These are phyloP conservation scores for Cordyceps pruinosa DNA, from an alignment of 2,329 filamentous ascomycete species.

Conservation along the genomic window DNA sequence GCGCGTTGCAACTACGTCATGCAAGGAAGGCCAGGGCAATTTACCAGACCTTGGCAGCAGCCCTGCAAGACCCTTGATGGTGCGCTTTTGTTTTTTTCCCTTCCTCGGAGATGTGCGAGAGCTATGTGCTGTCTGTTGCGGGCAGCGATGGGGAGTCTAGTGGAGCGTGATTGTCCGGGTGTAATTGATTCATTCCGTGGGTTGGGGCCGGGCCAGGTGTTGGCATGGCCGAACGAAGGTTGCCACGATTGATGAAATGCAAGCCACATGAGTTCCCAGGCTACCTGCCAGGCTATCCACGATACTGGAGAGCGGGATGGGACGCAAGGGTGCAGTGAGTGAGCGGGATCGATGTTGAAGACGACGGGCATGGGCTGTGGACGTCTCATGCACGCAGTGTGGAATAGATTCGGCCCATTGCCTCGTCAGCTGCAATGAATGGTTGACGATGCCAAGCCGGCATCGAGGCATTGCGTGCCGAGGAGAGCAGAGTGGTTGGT, in stretches of 20 bases:
- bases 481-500: no score
- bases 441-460: neutral
- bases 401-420: no score
- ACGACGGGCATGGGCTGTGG: neutral
- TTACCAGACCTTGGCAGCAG: constrained; percentile 2
- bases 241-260: neutral
- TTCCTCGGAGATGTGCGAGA: neutral
- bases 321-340: neutral
- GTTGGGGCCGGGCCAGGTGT: neutral
- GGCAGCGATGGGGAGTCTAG: no score
- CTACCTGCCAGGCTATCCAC: no score
- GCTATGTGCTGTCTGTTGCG: no score
- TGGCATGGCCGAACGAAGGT: neutral
- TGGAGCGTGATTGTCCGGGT: neutral
- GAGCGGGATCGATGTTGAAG: no score
- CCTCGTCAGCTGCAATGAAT: neutral
- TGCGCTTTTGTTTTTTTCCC: neutral
- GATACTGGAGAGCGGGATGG: no score
- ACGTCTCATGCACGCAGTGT: no score
- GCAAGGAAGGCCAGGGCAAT: neutral
- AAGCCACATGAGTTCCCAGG: no score
- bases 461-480: no score
- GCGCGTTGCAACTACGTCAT: constrained; percentile 6
- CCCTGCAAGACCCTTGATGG: neutral
- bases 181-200: neutral